Evolutionary conservation across 1,139 yeast species (phyloP), one percentile per base, ranked within the genome.

Genomic region (Pneumocystis wakefieldiae): DNA sequence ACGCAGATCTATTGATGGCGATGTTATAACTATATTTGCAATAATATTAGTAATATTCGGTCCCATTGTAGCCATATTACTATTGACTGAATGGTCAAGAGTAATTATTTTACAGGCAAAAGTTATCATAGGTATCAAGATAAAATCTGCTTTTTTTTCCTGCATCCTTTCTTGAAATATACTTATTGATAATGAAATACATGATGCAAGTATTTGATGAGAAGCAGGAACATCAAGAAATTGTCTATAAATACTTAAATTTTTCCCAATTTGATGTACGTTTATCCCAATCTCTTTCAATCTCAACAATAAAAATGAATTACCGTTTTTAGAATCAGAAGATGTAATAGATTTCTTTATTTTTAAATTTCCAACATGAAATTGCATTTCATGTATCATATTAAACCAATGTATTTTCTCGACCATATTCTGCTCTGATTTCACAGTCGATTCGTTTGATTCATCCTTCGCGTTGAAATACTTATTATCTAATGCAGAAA

Each of bases 71-170:
- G 71, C 68, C 60, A 70, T 71, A 6, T 24, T 42, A 28, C n/a
- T 35, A 2, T 36, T 35, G 58, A 76, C 63, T 0, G 77, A 72
- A 62, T 73, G 70, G 10, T 76, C 71, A 61, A 76, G 71, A 28
- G 74, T 65, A 63, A 76, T 76, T 0, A 78, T 73, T 53, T 75
- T 72, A 15, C 73, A 70, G 17, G 76, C 69, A 60, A 72, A 65
- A 1, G 78, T 73, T 29, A 75, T 69, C 69, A 76, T 68, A 0
- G 79, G 79, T 15, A 76, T 69, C 64, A 76, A 76, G 8, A 76
- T 67, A 24, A 48, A 8, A 76, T 66, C 64, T 76, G 78, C 60
- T 75, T 76, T 60, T 73, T 75, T n/a, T 67, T 63, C 12, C 67
- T 68, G 37, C 68, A 68, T 14, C 64, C 66, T 39, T 71, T 72